These are phyloP conservation scores for Phytophthora capsici DNA, from an alignment of 352 stramenopile genomes.

Conservation along the genomic window DNA sequence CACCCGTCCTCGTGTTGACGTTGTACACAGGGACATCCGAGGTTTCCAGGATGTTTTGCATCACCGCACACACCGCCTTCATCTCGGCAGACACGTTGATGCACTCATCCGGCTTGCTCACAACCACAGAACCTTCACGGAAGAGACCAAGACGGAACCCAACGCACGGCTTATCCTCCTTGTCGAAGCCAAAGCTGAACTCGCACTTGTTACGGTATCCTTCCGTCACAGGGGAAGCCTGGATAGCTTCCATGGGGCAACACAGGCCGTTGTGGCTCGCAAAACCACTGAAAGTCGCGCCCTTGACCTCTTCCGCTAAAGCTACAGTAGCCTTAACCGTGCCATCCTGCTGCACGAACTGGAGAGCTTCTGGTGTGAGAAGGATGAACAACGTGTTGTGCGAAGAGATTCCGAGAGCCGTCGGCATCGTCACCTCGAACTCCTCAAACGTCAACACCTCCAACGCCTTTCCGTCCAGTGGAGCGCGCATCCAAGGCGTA, in stretches of 20 bases:
- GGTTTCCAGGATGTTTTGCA: constrained; percentile 69
- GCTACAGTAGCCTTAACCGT: constrained; percentile 44
- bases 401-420: constrained; percentile 66
- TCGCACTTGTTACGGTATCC: constrained; percentile 98
- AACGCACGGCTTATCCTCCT: constrained; percentile 74
- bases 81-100: constrained; percentile 84
- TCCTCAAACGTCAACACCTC: constrained; percentile 59
- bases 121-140: constrained; percentile 75
- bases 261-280: constrained; percentile 85
- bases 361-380: constrained; percentile 49
- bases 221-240: constrained; percentile 81
- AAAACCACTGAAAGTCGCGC: constrained; percentile 55
- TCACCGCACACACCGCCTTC: constrained; percentile 74
- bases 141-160: constrained; percentile 90
- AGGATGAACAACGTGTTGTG: constrained; percentile 81
- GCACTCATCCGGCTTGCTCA: constrained; percentile 71
- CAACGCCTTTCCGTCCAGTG: constrained; percentile 50
- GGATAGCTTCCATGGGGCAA: constrained; percentile 89
- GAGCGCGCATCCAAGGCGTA: constrained; percentile 59
- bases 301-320: constrained; percentile 27
- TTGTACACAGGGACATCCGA: constrained; percentile 75
- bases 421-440: constrained; percentile 29
- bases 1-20: constrained; percentile 67
- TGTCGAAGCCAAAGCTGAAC: constrained; percentile 94
- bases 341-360: constrained; percentile 48